Percentiles rank a stretch among this genome's conserved stretches.
Conservation (phyloP, 1,284 basidiomycete genomes). For the Puccinia hordei region DNA sequence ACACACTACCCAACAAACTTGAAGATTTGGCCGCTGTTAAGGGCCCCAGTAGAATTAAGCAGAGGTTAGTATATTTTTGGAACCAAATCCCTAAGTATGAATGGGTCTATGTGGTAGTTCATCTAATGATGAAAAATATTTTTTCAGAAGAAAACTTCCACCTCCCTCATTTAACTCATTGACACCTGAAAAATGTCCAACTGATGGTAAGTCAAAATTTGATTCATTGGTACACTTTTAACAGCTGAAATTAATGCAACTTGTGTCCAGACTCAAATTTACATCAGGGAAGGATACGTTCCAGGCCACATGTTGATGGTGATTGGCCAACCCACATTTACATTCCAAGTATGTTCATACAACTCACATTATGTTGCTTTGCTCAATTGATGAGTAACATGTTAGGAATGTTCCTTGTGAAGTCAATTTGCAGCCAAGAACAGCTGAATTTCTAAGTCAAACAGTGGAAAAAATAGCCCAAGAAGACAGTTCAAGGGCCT, state of each 20-base stretch:
- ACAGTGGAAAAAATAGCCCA: background rate
- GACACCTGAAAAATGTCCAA: background rate
- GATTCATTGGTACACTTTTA: background rate
- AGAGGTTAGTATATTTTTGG: background rate
- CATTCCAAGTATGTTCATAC: slow-evolving; percentile 59
- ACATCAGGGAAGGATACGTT: slow-evolving; percentile 77
- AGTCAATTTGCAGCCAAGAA: background rate
- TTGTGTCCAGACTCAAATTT: slow-evolving; percentile 64
- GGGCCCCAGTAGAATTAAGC: background rate
- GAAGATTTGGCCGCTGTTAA: background rate
- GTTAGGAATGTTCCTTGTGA: too few species aligned
- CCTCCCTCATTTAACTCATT: background rate
- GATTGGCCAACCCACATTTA: slow-evolving; percentile 77
- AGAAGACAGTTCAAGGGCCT: background rate
- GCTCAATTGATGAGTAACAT: background rate
- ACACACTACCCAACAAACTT: background rate
- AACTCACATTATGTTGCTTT: background rate
- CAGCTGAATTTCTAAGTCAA: background rate
- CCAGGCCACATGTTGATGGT: slow-evolving; percentile 73
- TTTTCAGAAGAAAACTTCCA: slow-evolving; percentile 21
- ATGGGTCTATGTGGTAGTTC: too few species aligned
- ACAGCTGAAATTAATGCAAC: slow-evolving; percentile 62
- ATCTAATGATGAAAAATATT: background rate
- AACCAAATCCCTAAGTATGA: background rate
- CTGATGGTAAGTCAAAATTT: background rate